Evolutionary conservation across 2,329 filamentous ascomycete genomes (phyloP).

Genomic region (Microthyrium microscopicum): DNA sequence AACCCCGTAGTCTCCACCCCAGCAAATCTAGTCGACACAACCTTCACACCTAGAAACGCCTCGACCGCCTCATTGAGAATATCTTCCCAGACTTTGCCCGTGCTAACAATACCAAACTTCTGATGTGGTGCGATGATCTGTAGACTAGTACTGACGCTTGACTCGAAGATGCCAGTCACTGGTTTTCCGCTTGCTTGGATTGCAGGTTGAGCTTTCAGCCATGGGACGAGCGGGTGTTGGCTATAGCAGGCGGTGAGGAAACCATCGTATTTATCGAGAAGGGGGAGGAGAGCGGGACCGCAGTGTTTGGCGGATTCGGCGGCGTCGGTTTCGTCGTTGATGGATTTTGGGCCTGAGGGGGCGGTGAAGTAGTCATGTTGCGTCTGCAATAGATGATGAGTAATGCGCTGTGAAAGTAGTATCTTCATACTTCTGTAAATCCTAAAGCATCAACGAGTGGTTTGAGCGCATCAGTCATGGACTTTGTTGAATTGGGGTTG

Average conservation of each 20-base stretch:
- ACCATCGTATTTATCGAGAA: conserved; percentile 43
- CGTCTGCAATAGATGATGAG: conserved; percentile 22
- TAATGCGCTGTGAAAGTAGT: conserved; percentile 19
- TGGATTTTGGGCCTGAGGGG: conserved; percentile 51
- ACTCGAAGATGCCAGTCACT: conserved; percentile 77
- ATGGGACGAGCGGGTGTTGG: conserved; percentile 56
- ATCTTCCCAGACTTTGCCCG: conserved; percentile 66
- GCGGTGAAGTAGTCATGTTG: conserved; percentile 49
- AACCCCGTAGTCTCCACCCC: conserved; percentile 73
- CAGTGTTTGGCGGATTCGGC: conserved; percentile 45
- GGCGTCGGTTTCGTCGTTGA: conserved; percentile 60
- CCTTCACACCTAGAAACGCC: conserved; percentile 39
- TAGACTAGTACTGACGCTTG: conserved; percentile 51
- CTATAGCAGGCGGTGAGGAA: conserved; percentile 83
- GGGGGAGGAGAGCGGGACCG: conserved; percentile 33
- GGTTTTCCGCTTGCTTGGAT: conserved; percentile 27
- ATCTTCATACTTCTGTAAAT: conserved; percentile 22
- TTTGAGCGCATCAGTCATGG: conserved; percentile 54
- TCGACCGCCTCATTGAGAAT: conserved; percentile 52
- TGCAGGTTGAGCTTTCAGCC: conserved; percentile 33
- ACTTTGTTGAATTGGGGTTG: conserved; percentile 60
- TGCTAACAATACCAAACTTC: conserved; percentile 76
- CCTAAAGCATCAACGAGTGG: conserved; percentile 28
- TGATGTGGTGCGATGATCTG: conserved; percentile 33
- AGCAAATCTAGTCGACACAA: conserved; percentile 40